Evolutionary conservation across 306 rosid species (phyloP).

Genomic region (Delonix regia): DNA sequence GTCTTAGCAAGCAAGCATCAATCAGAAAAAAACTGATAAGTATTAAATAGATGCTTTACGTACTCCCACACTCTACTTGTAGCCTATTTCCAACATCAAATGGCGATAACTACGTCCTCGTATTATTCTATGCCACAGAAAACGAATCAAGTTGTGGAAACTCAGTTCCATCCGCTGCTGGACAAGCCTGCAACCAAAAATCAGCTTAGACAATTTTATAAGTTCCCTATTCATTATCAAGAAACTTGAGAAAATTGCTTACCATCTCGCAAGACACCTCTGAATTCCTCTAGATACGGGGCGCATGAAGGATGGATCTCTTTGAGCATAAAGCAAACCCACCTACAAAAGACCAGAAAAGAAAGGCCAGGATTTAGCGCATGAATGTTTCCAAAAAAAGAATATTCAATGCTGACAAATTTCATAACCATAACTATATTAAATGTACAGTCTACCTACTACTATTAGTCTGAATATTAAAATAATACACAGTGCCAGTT

Average conservation of each 20-base stretch:
- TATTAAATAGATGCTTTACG: slow-evolving; percentile 41
- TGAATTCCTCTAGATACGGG: slow-evolving; percentile 88
- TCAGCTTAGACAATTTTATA: slow-evolving; percentile 4
- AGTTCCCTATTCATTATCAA: slow-evolving; percentile 12
- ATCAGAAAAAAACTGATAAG: neutral
- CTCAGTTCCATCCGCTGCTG: slow-evolving; percentile 78
- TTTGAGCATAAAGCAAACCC: slow-evolving; percentile 84
- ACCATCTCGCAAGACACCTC: slow-evolving; percentile 97
- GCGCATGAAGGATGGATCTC: slow-evolving; percentile 91
- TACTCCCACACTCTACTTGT: slow-evolving; percentile 55
- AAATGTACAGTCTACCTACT: neutral
- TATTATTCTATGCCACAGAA: slow-evolving; percentile 73
- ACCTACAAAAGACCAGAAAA: slow-evolving; percentile 52
- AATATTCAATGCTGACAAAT: neutral
- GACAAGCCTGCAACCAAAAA: slow-evolving; percentile 69
- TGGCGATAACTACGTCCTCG: slow-evolving; percentile 97
- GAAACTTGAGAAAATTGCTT: slow-evolving; percentile 37
- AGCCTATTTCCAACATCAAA: slow-evolving; percentile 79
- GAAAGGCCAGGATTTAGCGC: slow-evolving; percentile 7
- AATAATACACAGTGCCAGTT: neutral
- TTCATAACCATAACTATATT: neutral
- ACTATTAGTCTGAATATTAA: neutral
- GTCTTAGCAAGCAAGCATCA: neutral
- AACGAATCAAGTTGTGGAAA: slow-evolving; percentile 45
- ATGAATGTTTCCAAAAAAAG: neutral